These are phyloP conservation scores for Epithemia pelagica DNA, from an alignment of 108 stramenopile species.

Conservation along the genomic window DNA sequence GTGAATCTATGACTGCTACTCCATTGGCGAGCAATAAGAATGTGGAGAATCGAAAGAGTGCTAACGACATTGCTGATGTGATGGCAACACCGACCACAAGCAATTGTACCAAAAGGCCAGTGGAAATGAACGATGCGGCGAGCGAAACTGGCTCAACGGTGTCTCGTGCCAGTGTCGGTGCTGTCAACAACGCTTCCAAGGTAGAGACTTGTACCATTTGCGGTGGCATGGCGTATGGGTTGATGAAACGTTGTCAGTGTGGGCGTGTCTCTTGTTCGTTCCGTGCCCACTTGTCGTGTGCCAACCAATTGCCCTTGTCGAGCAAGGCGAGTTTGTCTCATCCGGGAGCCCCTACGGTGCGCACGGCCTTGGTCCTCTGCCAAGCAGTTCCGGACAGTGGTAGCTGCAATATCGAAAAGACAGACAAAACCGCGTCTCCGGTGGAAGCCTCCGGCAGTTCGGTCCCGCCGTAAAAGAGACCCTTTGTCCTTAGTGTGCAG, in stretches of 20 bases:
- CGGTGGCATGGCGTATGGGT: conserved; percentile 23
- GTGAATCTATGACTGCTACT: not conserved
- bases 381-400: not conserved
- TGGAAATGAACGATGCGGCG: not conserved
- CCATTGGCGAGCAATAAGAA: not conserved
- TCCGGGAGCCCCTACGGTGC: conserved; percentile 26
- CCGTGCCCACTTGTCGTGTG: conserved; percentile 43
- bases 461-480: conserved; percentile 28
- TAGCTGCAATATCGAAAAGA: not conserved
- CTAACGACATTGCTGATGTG: not conserved
- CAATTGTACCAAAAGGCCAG: conserved; percentile 6
- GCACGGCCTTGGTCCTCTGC: conserved; percentile 19
- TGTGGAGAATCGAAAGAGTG: not conserved
- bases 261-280: conserved; percentile 32
- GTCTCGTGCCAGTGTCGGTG: not conserved
- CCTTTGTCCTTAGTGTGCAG: conserved; percentile 41
- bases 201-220: conserved; percentile 30
- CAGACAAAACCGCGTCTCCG: conserved; percentile 35
- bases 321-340: conserved; percentile 23
- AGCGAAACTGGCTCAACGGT: not conserved
- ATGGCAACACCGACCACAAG: not conserved
- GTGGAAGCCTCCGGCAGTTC: conserved; percentile 45
- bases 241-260: conserved; percentile 49
- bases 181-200: not conserved
- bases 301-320: conserved; percentile 10